Base-by-base conservation (phyloP, 768 basidiomycete genomes). In the Serendipita sp. region DNA sequence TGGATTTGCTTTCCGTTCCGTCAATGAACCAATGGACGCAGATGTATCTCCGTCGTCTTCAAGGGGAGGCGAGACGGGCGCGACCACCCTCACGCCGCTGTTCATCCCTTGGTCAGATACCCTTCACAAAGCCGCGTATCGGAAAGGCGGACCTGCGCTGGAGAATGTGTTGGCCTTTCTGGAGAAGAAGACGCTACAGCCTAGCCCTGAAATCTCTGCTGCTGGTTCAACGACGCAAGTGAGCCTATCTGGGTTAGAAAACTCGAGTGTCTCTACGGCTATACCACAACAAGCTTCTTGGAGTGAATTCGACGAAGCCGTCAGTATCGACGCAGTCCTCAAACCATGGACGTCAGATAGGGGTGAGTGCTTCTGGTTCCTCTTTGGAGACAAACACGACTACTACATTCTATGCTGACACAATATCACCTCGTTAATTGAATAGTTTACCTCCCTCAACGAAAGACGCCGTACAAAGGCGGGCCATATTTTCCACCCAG, bases 271-370 rank as follows among this genome's bases (percentile, higher is more conserved):
- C 24, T 24, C 24, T 24, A 24, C 18, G n/a, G 48, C n/a, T n/a
- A n/a, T 32, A n/a, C 8, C 48, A n/a, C 48, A 7, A 24, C 16
- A 60, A 35, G 56, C 56, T 35, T 60, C 56, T 37, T 60, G 56
- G 56, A 28, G 32, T 4, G 56, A 60, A 28, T 37, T 32, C 32
- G 56, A 60, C 56, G 56, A 60, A n/a, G 28, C 56, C 16, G 56
- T 60, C 56, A 60, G 35, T 35, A 60, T 60, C n/a, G 56, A 60
- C 34, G 56, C 56, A 24, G 56, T 60, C 28, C 28, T 60, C 28
- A 60, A 60, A 35, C 24, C 24, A 37, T 60, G 24, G 28, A 24
- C 8, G 24, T 24, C 48, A 51, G n/a, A 51, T 18, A 7, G 30
- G n/a, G n/a, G 48, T 51, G 48, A 18, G 48, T 3, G 24, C 24